phyloP scores from a whole-genome alignment of 306 rosid species.

The Begonia loranthoides region DNA sequence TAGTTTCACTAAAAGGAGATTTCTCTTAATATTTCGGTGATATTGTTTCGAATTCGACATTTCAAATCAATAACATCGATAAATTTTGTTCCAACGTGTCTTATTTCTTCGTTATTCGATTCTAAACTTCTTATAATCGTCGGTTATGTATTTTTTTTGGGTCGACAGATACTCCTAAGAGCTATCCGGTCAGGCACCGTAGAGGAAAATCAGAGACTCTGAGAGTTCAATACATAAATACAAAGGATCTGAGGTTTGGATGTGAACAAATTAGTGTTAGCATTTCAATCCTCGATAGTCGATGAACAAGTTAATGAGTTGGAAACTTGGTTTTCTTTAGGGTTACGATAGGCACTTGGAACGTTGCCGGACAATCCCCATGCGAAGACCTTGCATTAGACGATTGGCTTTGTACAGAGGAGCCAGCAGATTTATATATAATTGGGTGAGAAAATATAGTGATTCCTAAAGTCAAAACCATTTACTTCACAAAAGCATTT shows the following conservation, averaged over 20 bases:
- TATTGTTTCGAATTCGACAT: background rate
- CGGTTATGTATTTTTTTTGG: too few relatives aligned
- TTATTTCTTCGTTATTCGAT: slow-evolving; percentile 6
- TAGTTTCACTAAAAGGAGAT: too few relatives aligned
- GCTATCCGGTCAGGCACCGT: slow-evolving; percentile 38
- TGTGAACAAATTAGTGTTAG: slow-evolving; percentile 10
- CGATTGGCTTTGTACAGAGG: slow-evolving; percentile 67
- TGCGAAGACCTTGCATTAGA: slow-evolving; percentile 57
- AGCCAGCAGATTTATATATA: slow-evolving; percentile 71
- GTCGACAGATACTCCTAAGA: slow-evolving; percentile 38
- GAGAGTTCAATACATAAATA: slow-evolving; percentile 88
- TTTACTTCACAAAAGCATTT: background rate
- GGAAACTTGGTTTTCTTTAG: slow-evolving; percentile 31
- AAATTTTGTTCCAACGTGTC: background rate
- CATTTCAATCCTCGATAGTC: slow-evolving; percentile 6
- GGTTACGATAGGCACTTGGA: slow-evolving; percentile 82
- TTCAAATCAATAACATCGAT: background rate
- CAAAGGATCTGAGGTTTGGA: slow-evolving; percentile 75
- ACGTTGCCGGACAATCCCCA: slow-evolving; percentile 88
- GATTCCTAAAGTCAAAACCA: background rate
- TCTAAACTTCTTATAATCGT: slow-evolving; percentile 1
- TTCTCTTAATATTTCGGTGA: background rate
- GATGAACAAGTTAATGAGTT: slow-evolving; percentile 9
- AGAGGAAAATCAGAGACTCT: slow-evolving; percentile 95
- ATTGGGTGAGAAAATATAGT: slow-evolving; percentile 50